Conservation (phyloP, 2,329 filamentous ascomycete genomes). For the Fusarium odoratissimum region DNA sequence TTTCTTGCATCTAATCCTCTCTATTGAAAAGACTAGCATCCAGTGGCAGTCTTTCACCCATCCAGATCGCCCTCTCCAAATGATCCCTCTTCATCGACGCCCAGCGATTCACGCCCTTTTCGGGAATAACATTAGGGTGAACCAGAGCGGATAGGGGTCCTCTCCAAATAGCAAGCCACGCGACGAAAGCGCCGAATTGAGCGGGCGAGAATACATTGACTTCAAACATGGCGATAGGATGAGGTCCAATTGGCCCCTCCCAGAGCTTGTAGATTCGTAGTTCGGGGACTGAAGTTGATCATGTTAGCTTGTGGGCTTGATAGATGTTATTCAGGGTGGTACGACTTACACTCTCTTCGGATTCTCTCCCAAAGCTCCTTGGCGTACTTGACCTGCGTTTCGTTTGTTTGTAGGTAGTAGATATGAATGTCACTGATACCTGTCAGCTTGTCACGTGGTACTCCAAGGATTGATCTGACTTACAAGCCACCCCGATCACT, state of each 20-base stretch:
- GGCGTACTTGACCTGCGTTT: constrained; percentile 74
- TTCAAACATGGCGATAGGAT: constrained; percentile 90
- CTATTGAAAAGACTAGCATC: constrained; percentile 52
- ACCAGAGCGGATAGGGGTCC: constrained; percentile 83
- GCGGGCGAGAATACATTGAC: constrained; percentile 87
- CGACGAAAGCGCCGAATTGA: constrained; percentile 89
- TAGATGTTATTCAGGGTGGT: no score
- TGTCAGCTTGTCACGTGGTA: not conserved
- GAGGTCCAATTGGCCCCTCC: constrained; percentile 82
- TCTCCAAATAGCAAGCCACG: constrained; percentile 85
- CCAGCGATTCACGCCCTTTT: constrained; percentile 47
- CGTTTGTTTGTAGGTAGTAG: constrained; percentile 78
- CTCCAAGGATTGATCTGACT: constrained; percentile 41
- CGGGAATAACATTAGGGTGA: constrained; percentile 81
- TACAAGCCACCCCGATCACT: constrained; percentile 77
- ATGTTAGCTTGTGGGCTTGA: no score
- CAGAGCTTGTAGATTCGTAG: constrained; percentile 83
- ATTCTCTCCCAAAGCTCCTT: constrained; percentile 81
- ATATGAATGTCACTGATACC: constrained; percentile 78
- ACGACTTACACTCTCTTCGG: constrained; percentile 75
- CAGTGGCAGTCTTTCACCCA: constrained; percentile 74
- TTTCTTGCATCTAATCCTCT: not conserved
- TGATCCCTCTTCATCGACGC: constrained; percentile 66
- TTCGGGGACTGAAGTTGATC: constrained; percentile 71
- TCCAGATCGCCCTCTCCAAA: constrained; percentile 77